Conservation (phyloP, 176 grass and related monocot species). For the Alopecurus myosuroides region DNA sequence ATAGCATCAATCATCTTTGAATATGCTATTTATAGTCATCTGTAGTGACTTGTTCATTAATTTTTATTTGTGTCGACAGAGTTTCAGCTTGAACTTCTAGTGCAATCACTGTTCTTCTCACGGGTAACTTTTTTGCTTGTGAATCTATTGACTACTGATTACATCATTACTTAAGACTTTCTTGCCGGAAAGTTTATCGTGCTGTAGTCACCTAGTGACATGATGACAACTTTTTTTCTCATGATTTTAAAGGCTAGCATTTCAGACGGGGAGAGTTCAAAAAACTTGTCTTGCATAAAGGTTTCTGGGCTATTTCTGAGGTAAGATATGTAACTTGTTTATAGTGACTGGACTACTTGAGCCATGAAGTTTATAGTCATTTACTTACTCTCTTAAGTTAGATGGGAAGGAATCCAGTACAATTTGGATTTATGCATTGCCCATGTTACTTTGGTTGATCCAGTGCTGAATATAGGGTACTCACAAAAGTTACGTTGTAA, state of each 20-base stretch:
- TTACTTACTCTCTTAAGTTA: constrained; percentile 6
- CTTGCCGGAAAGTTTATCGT: background rate
- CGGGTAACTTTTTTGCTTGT: constrained; percentile 49
- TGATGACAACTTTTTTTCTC: constrained; percentile 12
- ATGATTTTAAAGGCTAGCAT: constrained; percentile 71
- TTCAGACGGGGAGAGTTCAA: constrained; percentile 73
- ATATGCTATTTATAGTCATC: constrained; percentile 4
- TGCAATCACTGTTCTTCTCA: constrained; percentile 97
- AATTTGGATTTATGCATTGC: constrained; percentile 11
- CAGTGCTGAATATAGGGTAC: background rate
- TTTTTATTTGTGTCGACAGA: constrained; percentile 52
- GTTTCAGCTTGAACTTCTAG: constrained; percentile 97
- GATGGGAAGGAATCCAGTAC: background rate
- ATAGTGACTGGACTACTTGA: background rate
- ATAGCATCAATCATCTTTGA: constrained; percentile 1
- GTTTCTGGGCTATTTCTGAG: constrained; percentile 89
- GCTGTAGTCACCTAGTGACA: background rate
- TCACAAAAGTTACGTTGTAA: background rate
- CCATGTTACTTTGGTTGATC: constrained; percentile 15
- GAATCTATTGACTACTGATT: constrained; percentile 5
- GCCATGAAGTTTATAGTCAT: constrained; percentile 6
- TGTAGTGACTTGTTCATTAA: constrained; percentile 37
- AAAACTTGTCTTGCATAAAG: constrained; percentile 87
- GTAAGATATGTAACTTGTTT: constrained; percentile 43
- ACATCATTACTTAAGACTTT: constrained; percentile 22